phyloP scores from a whole-genome alignment of 2,329 filamentous ascomycete species.

The Periconia macrospinosa region DNA sequence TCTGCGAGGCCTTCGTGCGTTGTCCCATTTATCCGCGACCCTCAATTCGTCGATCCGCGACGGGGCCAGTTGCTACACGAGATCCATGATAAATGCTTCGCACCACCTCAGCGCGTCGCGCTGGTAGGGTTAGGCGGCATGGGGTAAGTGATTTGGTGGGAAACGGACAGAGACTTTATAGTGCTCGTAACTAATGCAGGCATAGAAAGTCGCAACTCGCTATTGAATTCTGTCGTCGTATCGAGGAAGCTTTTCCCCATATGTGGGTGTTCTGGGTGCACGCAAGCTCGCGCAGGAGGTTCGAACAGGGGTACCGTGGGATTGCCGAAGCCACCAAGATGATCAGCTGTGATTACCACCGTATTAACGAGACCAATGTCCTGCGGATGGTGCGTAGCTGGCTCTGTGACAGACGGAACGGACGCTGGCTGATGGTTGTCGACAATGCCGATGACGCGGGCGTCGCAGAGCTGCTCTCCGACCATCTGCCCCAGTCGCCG shows the following conservation, averaged over 20 bases:
- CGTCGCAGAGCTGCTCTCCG: neutral
- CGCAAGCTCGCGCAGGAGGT: constrained; percentile 18
- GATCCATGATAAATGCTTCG: no score
- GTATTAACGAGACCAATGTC: constrained; percentile 12
- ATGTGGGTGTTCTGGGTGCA: constrained; percentile 33
- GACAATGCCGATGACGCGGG: constrained; percentile 16
- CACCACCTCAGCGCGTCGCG: no score
- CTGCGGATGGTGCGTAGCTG: constrained; percentile 13
- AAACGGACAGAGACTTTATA: neutral
- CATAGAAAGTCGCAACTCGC: constrained; percentile 14
- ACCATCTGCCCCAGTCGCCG: neutral
- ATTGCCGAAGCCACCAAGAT: constrained; percentile 14
- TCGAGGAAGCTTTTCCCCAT: constrained; percentile 14
- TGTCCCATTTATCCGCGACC: no score
- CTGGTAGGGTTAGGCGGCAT: no score
- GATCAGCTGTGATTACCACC: constrained; percentile 9
- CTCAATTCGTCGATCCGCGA: no score
- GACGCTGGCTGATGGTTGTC: constrained; percentile 15
- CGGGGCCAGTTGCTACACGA: no score
- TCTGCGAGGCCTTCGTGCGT: no score
- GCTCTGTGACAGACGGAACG: constrained; percentile 14
- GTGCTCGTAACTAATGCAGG: neutral
- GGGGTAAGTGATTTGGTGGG: no score
- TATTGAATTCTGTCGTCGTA: constrained; percentile 23
- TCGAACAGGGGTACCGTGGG: constrained; percentile 13